Conservation (phyloP, 495 filamentous ascomycete species). For the Achaetomiella virescens region DNA sequence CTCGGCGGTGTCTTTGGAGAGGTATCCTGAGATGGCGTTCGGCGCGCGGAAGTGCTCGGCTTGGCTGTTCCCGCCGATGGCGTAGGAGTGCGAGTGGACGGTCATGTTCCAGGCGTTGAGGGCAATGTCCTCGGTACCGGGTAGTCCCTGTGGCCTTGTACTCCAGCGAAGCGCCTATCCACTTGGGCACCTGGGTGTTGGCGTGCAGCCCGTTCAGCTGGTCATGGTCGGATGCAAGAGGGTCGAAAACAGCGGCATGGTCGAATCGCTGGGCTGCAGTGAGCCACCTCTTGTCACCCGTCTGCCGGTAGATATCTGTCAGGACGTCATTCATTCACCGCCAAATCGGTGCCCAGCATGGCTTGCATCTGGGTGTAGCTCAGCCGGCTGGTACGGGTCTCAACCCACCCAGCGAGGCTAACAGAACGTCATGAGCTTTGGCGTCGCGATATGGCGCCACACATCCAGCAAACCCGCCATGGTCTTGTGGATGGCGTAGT, state of each 20-base stretch:
- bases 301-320: constrained; percentile 29
- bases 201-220: constrained; percentile 34
- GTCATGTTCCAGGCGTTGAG: constrained; percentile 34
- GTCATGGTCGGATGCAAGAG: constrained; percentile 29
- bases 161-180: constrained; percentile 31
- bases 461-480: constrained; percentile 28
- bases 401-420: constrained; percentile 34
- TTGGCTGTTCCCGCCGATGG: constrained; percentile 38
- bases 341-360: constrained; percentile 35
- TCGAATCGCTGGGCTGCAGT: constrained; percentile 33
- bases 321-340: constrained; percentile 38
- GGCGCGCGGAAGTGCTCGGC: constrained; percentile 34
- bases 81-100: constrained; percentile 30
- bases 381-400: constrained; percentile 28
- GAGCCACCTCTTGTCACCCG: constrained; percentile 29
- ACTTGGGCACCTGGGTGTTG: constrained; percentile 38
- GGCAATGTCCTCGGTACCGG: constrained; percentile 30
- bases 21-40: constrained; percentile 29
- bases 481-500: constrained; percentile 23
- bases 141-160: constrained; percentile 29
- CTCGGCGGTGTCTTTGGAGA: constrained; percentile 31
- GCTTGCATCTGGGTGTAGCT: constrained; percentile 31
- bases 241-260: constrained; percentile 31
- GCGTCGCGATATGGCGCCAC: constrained; percentile 28
- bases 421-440: constrained; percentile 25